Percentiles rank a stretch among this genome's conserved stretches.
phyloP scores from a whole-genome alignment of 2,329 filamentous ascomycete species.

The Kalaharituber pfeilii region DNA sequence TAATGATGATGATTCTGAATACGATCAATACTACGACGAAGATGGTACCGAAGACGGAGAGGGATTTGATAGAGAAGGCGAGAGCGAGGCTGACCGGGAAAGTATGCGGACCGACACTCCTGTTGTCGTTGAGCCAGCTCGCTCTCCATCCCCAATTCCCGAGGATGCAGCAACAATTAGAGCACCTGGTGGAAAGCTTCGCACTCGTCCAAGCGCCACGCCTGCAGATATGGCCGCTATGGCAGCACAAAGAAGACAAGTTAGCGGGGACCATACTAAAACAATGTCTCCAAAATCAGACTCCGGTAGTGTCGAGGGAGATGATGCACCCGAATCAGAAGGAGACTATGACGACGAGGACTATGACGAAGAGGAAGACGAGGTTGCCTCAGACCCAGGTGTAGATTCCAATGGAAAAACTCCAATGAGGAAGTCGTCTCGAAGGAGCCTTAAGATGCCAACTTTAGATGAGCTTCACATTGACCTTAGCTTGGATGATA shows the following conservation, averaged over 20 bases:
- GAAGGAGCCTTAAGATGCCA: slow-evolving; percentile 26
- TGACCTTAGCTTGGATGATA: slow-evolving; percentile 58
- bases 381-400: not conserved
- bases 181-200: slow-evolving; percentile 67
- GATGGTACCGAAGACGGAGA: slow-evolving; percentile 18
- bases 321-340: slow-evolving; percentile 28
- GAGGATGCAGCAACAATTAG: slow-evolving; percentile 78
- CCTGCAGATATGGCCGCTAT: slow-evolving; percentile 69
- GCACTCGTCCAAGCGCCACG: slow-evolving; percentile 74
- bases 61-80: slow-evolving; percentile 29
- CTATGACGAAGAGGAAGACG: slow-evolving; percentile 24
- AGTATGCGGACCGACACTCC: not conserved
- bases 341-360: slow-evolving; percentile 20
- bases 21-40: slow-evolving; percentile 25
- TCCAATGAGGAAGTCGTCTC: slow-evolving; percentile 54
- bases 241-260: slow-evolving; percentile 68
- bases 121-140: not conserved
- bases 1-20: slow-evolving; percentile 26
- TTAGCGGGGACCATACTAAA: slow-evolving; percentile 38
- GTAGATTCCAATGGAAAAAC: slow-evolving; percentile 23
- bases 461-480: slow-evolving; percentile 48
- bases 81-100: slow-evolving; percentile 22
- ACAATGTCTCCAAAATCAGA: slow-evolving; percentile 12
- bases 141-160: slow-evolving; percentile 45
- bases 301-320: slow-evolving; percentile 19